Conservation (phyloP, 345 rosid genomes). For the Dipteronia sinensis region DNA sequence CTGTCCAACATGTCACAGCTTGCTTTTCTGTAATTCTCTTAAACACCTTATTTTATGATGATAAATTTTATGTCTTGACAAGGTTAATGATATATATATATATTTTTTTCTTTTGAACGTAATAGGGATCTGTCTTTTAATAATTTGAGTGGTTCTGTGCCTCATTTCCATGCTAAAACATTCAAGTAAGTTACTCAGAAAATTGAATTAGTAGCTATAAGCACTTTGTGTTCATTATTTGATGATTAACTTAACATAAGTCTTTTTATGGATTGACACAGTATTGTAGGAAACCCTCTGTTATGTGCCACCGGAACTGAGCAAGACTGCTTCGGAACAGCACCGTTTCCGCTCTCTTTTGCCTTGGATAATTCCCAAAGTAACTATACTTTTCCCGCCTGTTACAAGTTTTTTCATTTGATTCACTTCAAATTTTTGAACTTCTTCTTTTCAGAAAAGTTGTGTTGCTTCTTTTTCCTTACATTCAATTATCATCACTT, state of each 20-base stretch:
- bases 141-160: constrained; percentile 61
- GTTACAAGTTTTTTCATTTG: constrained; percentile 12
- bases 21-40: constrained; percentile 66
- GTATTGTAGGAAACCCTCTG: constrained; percentile 81
- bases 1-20: constrained; percentile 80
- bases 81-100: not conserved
- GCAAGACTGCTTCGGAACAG: constrained; percentile 63
- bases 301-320: constrained; percentile 65
- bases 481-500: not conserved
- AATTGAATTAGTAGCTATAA: not conserved
- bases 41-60: not conserved
- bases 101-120: not conserved
- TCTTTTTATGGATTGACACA: constrained; percentile 27
- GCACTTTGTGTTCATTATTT: not conserved
- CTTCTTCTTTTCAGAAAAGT: not conserved
- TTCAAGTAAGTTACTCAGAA: constrained; percentile 58
- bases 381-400: constrained; percentile 30
- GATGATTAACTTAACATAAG: not conserved
- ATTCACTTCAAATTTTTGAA: constrained; percentile 14
- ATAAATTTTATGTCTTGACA: not conserved
- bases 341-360: constrained; percentile 49
- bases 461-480: not conserved
- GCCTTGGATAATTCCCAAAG: constrained; percentile 55
- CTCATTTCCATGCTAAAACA: constrained; percentile 53
- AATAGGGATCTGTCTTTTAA: constrained; percentile 65